These are phyloP conservation scores for Irpex sp. DNA, from an alignment of 1,284 basidiomycete species.

Conservation along the genomic window DNA sequence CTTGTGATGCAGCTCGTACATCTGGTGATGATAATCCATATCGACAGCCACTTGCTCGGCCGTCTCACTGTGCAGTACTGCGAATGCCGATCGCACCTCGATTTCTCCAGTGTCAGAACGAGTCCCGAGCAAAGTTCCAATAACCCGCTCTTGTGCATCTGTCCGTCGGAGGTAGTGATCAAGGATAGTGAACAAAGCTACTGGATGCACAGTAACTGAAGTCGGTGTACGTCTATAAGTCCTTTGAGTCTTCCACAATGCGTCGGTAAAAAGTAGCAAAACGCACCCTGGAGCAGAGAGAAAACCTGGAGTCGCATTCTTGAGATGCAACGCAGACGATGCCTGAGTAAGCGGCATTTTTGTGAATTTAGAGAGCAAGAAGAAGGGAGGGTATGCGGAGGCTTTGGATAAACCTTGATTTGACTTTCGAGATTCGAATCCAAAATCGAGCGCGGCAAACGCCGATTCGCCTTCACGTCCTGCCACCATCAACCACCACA, in stretches of 20 bases:
- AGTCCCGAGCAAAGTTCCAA: slow-evolving; percentile 92
- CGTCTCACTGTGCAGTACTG: slow-evolving; percentile 89
- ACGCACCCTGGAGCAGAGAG: slow-evolving; percentile 32
- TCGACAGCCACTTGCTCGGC: slow-evolving; percentile 92
- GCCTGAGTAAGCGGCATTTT: slow-evolving; percentile 67
- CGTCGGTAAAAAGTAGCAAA: neutral
- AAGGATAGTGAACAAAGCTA: slow-evolving; percentile 92
- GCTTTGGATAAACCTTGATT: slow-evolving; percentile 4
- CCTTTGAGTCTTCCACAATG: neutral
- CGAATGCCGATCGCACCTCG: slow-evolving; percentile 82
- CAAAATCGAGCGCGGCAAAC: slow-evolving; percentile 33
- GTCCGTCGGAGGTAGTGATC: slow-evolving; percentile 95
- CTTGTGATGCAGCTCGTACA: slow-evolving; percentile 88
- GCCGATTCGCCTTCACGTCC: slow-evolving; percentile 21
- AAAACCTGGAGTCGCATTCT: slow-evolving; percentile 36
- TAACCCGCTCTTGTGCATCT: slow-evolving; percentile 83
- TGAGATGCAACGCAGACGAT: slow-evolving; percentile 68
- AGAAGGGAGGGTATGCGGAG: slow-evolving; percentile 17
- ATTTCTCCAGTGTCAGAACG: slow-evolving; percentile 57
- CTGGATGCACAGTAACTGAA: slow-evolving; percentile 84
- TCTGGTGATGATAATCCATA: slow-evolving; percentile 92
- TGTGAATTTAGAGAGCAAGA: slow-evolving; percentile 6
- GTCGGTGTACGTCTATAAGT: slow-evolving; percentile 64
- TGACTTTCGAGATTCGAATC: slow-evolving; percentile 10
- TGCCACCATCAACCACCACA: slow-evolving; percentile 23